A percentile compares a stretch with the other conserved stretches of the same genome.
Conservation (phyloP, 1,139 yeast species). For the Yamadazyma siamensis region DNA sequence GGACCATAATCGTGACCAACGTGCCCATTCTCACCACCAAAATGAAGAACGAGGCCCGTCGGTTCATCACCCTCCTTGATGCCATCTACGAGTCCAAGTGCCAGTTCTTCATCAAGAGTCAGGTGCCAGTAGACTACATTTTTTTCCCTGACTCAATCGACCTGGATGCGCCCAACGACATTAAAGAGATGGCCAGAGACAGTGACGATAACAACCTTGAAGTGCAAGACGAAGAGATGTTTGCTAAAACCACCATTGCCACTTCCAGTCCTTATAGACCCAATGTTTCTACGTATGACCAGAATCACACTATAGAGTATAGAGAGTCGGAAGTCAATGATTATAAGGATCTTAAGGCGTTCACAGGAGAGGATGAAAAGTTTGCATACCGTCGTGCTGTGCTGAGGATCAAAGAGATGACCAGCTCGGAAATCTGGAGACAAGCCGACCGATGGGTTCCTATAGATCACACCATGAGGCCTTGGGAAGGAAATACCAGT, state of each 20-base stretch:
- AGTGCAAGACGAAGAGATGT: constrained; percentile 69
- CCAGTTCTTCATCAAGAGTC: constrained; percentile 50
- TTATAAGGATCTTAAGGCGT: constrained; percentile 51
- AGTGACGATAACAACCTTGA: constrained; percentile 25
- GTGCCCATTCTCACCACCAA: constrained; percentile 58
- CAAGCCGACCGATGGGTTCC: constrained; percentile 51
- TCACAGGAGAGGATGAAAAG: constrained; percentile 76
- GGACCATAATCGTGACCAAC: constrained; percentile 54
- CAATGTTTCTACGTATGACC: constrained; percentile 61
- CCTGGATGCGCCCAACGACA: constrained; percentile 15
- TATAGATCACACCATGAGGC: constrained; percentile 48
- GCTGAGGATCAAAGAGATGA: constrained; percentile 67
- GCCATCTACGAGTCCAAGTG: constrained; percentile 69
- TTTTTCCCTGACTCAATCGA: constrained; percentile 54
- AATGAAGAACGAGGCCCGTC: constrained; percentile 65
- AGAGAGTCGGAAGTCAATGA: constrained; percentile 28
- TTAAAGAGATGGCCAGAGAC: constrained; percentile 12
- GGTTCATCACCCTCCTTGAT: constrained; percentile 64
- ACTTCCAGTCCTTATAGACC: constrained; percentile 66
- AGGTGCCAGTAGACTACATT: constrained; percentile 45
- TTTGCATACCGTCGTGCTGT: constrained; percentile 75
- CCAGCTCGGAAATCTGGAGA: constrained; percentile 54
- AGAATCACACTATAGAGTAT: constrained; percentile 32
- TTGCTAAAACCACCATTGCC: constrained; percentile 59
- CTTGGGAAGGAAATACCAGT: constrained; percentile 49